Percentiles rank a stretch among this genome's conserved stretches.
Conservation (phyloP, 176 grass and related monocot species). For the Avena sativa region DNA sequence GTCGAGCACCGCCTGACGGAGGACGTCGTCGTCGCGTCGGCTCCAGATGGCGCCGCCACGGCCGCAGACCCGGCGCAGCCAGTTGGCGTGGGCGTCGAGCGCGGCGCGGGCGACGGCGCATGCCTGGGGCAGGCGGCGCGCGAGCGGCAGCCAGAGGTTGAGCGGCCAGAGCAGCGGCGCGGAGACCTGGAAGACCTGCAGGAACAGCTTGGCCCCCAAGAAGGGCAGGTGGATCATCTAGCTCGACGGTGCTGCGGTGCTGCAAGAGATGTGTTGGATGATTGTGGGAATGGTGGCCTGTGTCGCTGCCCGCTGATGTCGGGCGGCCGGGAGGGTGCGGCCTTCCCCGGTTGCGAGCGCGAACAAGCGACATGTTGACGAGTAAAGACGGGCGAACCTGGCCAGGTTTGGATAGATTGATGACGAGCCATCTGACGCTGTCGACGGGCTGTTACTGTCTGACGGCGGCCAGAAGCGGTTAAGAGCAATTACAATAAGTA, state of each 20-base stretch:
- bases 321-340: not conserved
- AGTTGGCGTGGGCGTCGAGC: not conserved
- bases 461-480: not conserved
- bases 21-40: slow-evolving; percentile 15
- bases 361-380: not conserved
- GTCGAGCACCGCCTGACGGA: slow-evolving; percentile 33
- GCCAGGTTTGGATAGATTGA: too few species aligned
- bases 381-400: too few species aligned
- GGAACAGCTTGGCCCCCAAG: slow-evolving; percentile 25
- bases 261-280: too few species aligned
- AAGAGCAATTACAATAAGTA: too few species aligned
- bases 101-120: not conserved
- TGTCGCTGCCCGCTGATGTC: too few species aligned
- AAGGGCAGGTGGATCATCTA: slow-evolving; percentile 4
- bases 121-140: slow-evolving; percentile 43
- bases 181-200: slow-evolving; percentile 47
- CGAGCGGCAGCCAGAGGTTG: slow-evolving; percentile 32
- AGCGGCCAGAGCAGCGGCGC: slow-evolving; percentile 41
- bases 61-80: not conserved
- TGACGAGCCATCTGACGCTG: too few species aligned
- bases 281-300: too few species aligned
- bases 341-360: slow-evolving; percentile 48
- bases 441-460: too few species aligned
- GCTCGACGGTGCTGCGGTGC: too few species aligned
- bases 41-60: slow-evolving; percentile 15